Percentiles rank a stretch among this genome's conserved stretches.
Conservation (phyloP, 73 alveolate genomes). For the Tetrahymena malaccensis region DNA sequence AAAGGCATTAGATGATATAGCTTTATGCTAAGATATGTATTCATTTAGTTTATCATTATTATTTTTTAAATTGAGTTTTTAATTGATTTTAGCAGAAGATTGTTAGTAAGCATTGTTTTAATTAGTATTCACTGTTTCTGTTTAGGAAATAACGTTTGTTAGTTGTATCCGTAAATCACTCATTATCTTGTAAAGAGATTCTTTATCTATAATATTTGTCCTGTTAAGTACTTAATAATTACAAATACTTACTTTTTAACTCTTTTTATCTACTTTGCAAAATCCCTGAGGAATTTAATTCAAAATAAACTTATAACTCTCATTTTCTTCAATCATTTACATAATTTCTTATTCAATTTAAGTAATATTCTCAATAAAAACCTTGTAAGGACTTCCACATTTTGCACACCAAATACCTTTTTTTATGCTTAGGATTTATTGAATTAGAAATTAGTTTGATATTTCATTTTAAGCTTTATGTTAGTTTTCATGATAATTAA, state of each 20-base stretch:
- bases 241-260: neutral
- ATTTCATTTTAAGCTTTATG: neutral
- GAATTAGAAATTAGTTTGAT: neutral
- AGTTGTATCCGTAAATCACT: neutral
- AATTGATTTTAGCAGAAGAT: neutral
- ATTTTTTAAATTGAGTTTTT: no score
- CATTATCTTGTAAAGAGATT: neutral
- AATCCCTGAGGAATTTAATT: neutral
- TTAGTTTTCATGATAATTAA: neutral
- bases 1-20: neutral
- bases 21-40: neutral
- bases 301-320: neutral
- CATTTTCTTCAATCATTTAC: neutral
- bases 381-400: neutral
- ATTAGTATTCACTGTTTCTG: neutral
- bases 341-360: neutral
- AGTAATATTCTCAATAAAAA: neutral
- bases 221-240: neutral
- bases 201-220: neutral
- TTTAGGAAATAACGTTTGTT: neutral
- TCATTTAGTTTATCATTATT: neutral
- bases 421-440: neutral
- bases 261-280: neutral
- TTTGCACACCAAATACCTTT: neutral
- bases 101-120: no score